Evolutionary conservation across 2,329 filamentous ascomycete genomes (phyloP), one percentile per base, ranked within the genome.

Genomic region (Penicillium sp.): DNA sequence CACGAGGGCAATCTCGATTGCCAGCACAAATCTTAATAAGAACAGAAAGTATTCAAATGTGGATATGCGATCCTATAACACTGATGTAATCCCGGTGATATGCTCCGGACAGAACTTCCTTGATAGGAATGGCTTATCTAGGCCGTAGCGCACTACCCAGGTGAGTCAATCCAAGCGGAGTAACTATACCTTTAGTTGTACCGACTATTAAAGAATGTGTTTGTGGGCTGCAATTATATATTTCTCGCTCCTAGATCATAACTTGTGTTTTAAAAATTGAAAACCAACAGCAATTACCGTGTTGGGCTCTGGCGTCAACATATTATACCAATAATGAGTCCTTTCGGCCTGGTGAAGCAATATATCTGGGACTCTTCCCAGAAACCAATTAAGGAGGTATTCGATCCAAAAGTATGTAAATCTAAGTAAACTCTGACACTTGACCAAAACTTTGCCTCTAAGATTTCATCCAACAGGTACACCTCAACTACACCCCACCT

Each of bases 401-500:
- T 55, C 27, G 31, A 55, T 36, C 47, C 53, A 31, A 55, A 38
- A 9, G 53, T 51, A 51, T 33, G 53, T 45, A 15, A 6, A 36
- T 35, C 7, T 23, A 42, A 27, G 13, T 21, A 33, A 15, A 1
- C 9, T 17, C 6, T 10, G 1, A 15, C 13, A 12, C 8, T 21
- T 25, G 19, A 12, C 2, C 25, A 6, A 29, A 55, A 25, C 7
- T 6, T 15, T 10, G 6, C 13, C 13, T 43, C 47, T 39, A 55
- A 55, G 4, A 6, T 31, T 12, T 12, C 13, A n/a, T 13, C n/a
- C 7, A 48, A 54, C n/a, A 63, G 61, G 27, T 63, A 8, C 61
- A 63, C 55, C 53, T 63, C 5, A 45, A 57, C 6, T 63, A 61
- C 23, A 45, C 35, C 8, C 56, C 56, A n/a, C 59, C 61, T 19